Evolutionary conservation across 1,284 basidiomycete genomes (phyloP).

Genomic region (Sporisorium iseilematis-ciliati): DNA sequence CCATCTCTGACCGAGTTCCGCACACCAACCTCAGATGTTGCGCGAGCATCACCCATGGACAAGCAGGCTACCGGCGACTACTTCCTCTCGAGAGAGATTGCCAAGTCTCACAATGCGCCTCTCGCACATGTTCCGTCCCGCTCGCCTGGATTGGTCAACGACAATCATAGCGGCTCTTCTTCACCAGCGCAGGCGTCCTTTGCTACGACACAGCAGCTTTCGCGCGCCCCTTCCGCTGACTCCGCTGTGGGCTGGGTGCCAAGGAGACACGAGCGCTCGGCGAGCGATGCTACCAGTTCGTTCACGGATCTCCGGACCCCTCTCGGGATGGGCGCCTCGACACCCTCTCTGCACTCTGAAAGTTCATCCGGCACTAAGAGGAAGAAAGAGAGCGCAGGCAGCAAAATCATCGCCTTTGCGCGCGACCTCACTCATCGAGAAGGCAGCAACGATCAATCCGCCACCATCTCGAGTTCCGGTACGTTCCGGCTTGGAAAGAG

Average conservation of each 20-base stretch:
- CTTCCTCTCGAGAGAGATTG: slow-evolving; percentile 18
- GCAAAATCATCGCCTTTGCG: slow-evolving; percentile 45
- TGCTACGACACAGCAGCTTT: slow-evolving; percentile 21
- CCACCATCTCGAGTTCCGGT: slow-evolving; percentile 19
- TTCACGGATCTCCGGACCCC: slow-evolving; percentile 16
- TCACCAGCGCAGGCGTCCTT: slow-evolving; percentile 27
- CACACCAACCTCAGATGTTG: slow-evolving; percentile 17
- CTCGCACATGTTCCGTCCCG: slow-evolving; percentile 12
- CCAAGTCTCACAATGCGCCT: slow-evolving; percentile 6
- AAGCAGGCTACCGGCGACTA: slow-evolving; percentile 22
- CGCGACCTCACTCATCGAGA: slow-evolving; percentile 33
- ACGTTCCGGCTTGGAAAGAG: slow-evolving; percentile 31
- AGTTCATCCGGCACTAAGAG: slow-evolving; percentile 26
- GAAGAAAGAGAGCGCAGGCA: slow-evolving; percentile 37
- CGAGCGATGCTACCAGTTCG: slow-evolving; percentile 31
- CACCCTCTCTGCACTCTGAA: slow-evolving; percentile 39
- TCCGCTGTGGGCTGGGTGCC: slow-evolving; percentile 15
- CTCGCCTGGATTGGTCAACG: slow-evolving; percentile 13
- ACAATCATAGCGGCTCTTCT: slow-evolving; percentile 16
- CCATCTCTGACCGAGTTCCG: slow-evolving; percentile 25
- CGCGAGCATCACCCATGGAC: slow-evolving; percentile 15
- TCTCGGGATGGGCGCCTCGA: slow-evolving; percentile 18
- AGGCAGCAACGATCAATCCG: slow-evolving; percentile 13
- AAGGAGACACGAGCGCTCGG: slow-evolving; percentile 28
- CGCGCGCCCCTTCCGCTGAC: slow-evolving; percentile 29